Conservation (phyloP, 306 rosid genomes). For the Cucumis cinereus region DNA sequence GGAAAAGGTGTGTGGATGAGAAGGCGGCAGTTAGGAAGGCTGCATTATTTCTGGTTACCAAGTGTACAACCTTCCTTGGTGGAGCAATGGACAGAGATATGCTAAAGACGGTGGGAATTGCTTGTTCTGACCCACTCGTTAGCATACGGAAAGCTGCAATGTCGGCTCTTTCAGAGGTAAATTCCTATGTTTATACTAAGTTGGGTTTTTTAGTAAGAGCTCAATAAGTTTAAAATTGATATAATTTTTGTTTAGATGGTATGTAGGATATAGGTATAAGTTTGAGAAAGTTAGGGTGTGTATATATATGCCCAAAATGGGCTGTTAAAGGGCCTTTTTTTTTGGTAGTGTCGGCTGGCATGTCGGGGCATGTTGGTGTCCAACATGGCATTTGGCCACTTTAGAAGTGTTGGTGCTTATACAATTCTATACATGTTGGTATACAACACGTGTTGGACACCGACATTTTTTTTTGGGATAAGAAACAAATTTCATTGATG, state of each 20-base stretch:
- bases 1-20: slow-evolving; percentile 78
- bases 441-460: too few relatives aligned
- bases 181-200: background rate
- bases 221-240: background rate
- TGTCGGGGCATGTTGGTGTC: too few relatives aligned
- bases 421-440: too few relatives aligned
- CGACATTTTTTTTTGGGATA: too few relatives aligned
- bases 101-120: slow-evolving; percentile 66
- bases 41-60: slow-evolving; percentile 62
- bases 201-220: background rate
- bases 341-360: too few relatives aligned
- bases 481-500: too few relatives aligned
- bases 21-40: slow-evolving; percentile 88
- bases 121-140: slow-evolving; percentile 88
- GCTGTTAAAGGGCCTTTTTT: too few relatives aligned
- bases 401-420: too few relatives aligned
- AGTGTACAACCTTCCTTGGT: slow-evolving; percentile 48
- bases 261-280: background rate
- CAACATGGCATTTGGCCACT: too few relatives aligned
- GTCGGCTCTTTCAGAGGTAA: slow-evolving; percentile 72
- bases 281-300: too few relatives aligned
- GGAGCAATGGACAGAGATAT: slow-evolving; percentile 64
- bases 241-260: background rate
- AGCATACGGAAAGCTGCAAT: slow-evolving; percentile 79
- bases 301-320: too few relatives aligned